Base-by-base conservation (phyloP, 1,139 yeast genomes). In the Scheffersomyces cryptocercus region DNA sequence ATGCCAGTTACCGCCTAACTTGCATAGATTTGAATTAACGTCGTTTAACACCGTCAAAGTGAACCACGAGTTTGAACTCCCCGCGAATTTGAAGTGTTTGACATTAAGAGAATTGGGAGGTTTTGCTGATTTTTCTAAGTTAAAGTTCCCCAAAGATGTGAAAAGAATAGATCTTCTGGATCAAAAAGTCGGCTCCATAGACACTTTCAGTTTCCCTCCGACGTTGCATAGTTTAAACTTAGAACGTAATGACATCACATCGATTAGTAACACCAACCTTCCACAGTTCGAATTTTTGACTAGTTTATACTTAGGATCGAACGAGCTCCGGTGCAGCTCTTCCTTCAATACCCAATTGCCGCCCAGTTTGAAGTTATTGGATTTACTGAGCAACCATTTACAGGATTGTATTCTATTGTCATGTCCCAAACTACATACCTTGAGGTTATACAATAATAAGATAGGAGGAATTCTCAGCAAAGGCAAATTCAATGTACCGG, bases 361-460 rank as follows among this genome's bases (percentile, higher is more conserved):
- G 15, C 35, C 35, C 4, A 31, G 35, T n/a, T 11, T 31, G 6
- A 15, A 20, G 10, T 14, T 31, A 20, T 31, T 31, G 35, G 35
- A 31, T n/a, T 31, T 31, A n/a, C 35, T 31, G 35, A 31, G 35
- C 35, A 31, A 31, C 35, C 35, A 31, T 31, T 20, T 31, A 13
- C 35, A 31, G 35, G 35, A 31, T 20, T 31, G 35, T 20, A 31
- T 31, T 31, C n/a, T 31, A 15, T 14, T 20, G 7, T 14, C 15
- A 15, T 31, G 35, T 31, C 35, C 35, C 35, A 31, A 14, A 14
- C 35, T 31, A 31, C 35, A 31, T 31, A 31, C 35, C 7, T 11
- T 31, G 20, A 15, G 35, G 15, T 31, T 31, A 13, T 31, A 31
- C 35, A 31, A 31, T 20, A 31, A 31, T n/a, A 31, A 12, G 13